Percentiles rank a stretch among this genome's conserved stretches.
phyloP scores from a whole-genome alignment of 208 protist species.

The Trypanosoma cruzi region DNA sequence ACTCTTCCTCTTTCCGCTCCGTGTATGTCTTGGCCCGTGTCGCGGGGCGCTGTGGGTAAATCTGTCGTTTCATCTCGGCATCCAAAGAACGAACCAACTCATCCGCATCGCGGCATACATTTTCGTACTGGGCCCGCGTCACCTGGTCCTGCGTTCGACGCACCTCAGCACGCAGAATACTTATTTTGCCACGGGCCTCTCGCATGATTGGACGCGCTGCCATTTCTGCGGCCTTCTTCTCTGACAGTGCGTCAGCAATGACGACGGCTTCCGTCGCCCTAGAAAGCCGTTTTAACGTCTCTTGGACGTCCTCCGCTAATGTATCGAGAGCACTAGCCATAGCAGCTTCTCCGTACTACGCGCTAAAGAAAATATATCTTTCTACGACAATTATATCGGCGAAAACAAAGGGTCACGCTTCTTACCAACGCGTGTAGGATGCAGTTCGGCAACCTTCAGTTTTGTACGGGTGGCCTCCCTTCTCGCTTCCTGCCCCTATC shows the following conservation, averaged over 20 bases:
- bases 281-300: slow-evolving; percentile 43
- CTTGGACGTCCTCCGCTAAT: slow-evolving; percentile 42
- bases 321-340: slow-evolving; percentile 6
- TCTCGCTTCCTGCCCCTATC: neutral
- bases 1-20: slow-evolving; percentile 62
- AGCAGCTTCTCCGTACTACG: neutral
- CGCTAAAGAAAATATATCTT: neutral
- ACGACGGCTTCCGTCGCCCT: slow-evolving; percentile 58
- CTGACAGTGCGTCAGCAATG: slow-evolving; percentile 36
- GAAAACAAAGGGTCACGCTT: too few species aligned
- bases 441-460: neutral
- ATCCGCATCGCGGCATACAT: slow-evolving; percentile 55
- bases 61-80: slow-evolving; percentile 73
- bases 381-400: neutral
- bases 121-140: slow-evolving; percentile 50
- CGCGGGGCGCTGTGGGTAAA: slow-evolving; percentile 42
- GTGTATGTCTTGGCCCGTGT: slow-evolving; percentile 48
- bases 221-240: slow-evolving; percentile 78
- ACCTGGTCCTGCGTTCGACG: slow-evolving; percentile 60
- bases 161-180: slow-evolving; percentile 61
- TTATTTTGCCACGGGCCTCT: slow-evolving; percentile 66
- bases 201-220: slow-evolving; percentile 60
- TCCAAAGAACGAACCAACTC: slow-evolving; percentile 60
- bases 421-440: neutral
- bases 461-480: neutral